These are phyloP conservation scores for Carex myosuroides DNA, from an alignment of 176 grass and related monocot genomes.

Conservation along the genomic window DNA sequence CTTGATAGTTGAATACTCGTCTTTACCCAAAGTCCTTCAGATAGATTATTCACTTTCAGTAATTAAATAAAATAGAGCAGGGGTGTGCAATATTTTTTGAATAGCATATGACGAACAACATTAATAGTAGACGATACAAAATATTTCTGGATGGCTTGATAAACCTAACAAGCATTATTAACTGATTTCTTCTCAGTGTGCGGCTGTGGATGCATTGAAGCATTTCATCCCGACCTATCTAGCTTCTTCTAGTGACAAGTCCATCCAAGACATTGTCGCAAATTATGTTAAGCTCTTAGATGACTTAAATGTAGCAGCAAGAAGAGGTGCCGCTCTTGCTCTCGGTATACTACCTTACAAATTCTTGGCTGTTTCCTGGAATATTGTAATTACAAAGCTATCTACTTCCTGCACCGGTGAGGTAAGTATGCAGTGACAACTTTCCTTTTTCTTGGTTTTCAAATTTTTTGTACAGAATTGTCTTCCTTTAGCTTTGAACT, in stretches of 20 bases:
- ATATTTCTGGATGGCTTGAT: not conserved
- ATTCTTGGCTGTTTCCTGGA: slow-evolving; percentile 76
- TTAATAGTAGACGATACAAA: not conserved
- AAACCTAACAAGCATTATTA: slow-evolving; percentile 12
- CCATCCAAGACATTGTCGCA: slow-evolving; percentile 37
- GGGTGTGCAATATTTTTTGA: not conserved
- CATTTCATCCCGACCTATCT: slow-evolving; percentile 83
- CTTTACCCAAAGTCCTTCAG: not conserved
- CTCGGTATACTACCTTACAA: slow-evolving; percentile 75
- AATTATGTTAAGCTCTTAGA: slow-evolving; percentile 77
- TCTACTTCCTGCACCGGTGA: slow-evolving; percentile 83
- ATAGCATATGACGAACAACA: not conserved
- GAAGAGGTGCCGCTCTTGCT: slow-evolving; percentile 82
- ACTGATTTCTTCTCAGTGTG: slow-evolving; percentile 44
- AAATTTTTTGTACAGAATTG: not conserved
- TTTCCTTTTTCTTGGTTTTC: not conserved
- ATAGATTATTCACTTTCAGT: not conserved
- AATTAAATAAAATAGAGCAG: not conserved
- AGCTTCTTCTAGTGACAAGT: slow-evolving; percentile 59
- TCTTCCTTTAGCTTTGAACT: slow-evolving; percentile 5
- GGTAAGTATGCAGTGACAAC: slow-evolving; percentile 32
- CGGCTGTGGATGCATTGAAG: slow-evolving; percentile 74
- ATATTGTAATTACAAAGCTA: slow-evolving; percentile 62
- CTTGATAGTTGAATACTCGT: not conserved
- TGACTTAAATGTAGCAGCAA: slow-evolving; percentile 88